Conservation (phyloP, 495 filamentous ascomycete genomes). For the Niebla homalea region DNA sequence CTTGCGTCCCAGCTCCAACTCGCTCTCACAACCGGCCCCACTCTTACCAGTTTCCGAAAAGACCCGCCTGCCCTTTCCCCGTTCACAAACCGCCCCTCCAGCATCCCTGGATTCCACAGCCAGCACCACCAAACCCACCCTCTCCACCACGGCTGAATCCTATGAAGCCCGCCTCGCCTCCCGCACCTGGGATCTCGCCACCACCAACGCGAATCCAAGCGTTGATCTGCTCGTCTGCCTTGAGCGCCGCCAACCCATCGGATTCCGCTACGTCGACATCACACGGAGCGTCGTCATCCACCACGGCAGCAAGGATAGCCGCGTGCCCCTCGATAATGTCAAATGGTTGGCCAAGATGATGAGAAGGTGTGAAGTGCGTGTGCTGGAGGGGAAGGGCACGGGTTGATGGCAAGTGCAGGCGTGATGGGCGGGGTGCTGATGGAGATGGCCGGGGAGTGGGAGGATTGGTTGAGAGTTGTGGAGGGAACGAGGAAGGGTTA, state of each 20-base stretch:
- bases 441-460: conserved; percentile 91
- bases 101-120: background rate
- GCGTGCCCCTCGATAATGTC: conserved; percentile 91
- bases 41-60: no score
- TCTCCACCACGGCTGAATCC: conserved; percentile 41
- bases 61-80: background rate
- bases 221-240: conserved; percentile 87
- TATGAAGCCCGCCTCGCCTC: conserved; percentile 83
- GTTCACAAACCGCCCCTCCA: background rate
- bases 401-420: conserved; percentile 83
- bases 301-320: conserved; percentile 79
- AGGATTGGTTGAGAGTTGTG: conserved; percentile 67
- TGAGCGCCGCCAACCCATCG: conserved; percentile 81
- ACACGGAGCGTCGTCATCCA: conserved; percentile 82
- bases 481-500: conserved; percentile 26
- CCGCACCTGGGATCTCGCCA: conserved; percentile 90
- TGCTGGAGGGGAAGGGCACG: conserved; percentile 92
- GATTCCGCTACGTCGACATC: conserved; percentile 95
- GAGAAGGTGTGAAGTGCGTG: conserved; percentile 78
- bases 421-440: conserved; percentile 90
- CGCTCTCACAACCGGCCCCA: no score
- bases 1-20: no score
- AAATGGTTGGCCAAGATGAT: conserved; percentile 90
- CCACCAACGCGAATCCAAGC: conserved; percentile 81
- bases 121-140: background rate